These are phyloP conservation scores for Aureobasidium sp. DNA, from an alignment of 2,329 filamentous ascomycete species.

Conservation along the genomic window DNA sequence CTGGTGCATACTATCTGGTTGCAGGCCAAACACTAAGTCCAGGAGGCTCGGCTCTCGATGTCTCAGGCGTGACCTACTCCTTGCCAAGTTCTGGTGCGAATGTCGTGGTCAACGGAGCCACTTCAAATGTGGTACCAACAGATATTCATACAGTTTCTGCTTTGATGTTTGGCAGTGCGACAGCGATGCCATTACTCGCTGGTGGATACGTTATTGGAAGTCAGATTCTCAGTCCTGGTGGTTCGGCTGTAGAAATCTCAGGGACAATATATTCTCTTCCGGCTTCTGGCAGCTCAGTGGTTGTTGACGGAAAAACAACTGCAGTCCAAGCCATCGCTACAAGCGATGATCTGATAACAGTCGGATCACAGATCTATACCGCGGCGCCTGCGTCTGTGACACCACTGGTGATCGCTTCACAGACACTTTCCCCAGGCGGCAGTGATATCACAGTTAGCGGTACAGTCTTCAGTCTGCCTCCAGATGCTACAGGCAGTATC, in stretches of 20 bases:
- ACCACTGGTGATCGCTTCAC: neutral
- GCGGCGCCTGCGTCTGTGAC: neutral
- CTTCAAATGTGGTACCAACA: neutral
- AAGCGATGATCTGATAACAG: neutral
- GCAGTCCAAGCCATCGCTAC: neutral
- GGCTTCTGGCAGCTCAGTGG: neutral
- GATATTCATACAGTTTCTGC: neutral
- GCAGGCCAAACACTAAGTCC: neutral
- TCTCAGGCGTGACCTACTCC: neutral
- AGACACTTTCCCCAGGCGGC: neutral
- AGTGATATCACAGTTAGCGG: neutral
- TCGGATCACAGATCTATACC: neutral
- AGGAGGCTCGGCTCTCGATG: neutral
- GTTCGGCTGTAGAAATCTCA: neutral
- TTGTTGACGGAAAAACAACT: neutral
- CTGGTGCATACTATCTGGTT: neutral
- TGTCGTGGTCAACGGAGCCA: neutral
- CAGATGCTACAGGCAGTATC: neutral
- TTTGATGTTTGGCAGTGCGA: neutral
- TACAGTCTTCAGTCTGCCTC: neutral
- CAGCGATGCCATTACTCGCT: neutral
- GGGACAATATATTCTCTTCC: neutral
- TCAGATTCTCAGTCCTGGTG: neutral
- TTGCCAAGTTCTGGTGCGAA: neutral
- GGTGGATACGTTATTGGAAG: neutral